Percentiles rank a stretch among this genome's conserved stretches.
Conservation (phyloP, 1,284 basidiomycete genomes). For the Pascua sp. region DNA sequence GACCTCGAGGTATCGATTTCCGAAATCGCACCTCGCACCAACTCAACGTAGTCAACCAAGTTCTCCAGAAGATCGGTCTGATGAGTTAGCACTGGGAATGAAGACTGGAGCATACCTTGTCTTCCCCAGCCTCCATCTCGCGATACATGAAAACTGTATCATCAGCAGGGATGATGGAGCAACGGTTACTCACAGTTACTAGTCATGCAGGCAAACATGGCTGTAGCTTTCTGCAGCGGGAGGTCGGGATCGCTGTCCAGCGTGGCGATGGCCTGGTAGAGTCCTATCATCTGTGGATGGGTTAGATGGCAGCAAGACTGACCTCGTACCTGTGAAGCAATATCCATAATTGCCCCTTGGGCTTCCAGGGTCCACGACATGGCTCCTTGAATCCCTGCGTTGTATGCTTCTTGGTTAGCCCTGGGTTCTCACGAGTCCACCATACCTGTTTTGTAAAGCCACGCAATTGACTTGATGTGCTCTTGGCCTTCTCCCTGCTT, state of each 20-base stretch:
- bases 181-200: slow-evolving; percentile 3
- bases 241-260: slow-evolving; percentile 13
- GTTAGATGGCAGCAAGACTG: neutral
- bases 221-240: slow-evolving; percentile 1
- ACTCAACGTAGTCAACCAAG: slow-evolving; percentile 1
- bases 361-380: neutral
- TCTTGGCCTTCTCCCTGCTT: neutral
- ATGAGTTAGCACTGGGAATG: neutral
- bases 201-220: slow-evolving; percentile 7
- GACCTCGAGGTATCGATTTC: neutral
- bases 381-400: slow-evolving; percentile 4
- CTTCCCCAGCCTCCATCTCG: slow-evolving; percentile 4
- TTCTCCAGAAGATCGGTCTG: neutral
- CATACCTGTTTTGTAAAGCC: slow-evolving; percentile 17
- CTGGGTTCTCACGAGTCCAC: no score
- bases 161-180: neutral
- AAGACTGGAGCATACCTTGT: neutral
- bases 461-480: slow-evolving; percentile 11
- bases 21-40: neutral
- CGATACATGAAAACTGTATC: slow-evolving; percentile 6
- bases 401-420: slow-evolving; percentile 6
- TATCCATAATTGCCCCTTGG: slow-evolving; percentile 5
- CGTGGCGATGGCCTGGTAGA: neutral
- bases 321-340: neutral
- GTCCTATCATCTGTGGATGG: slow-evolving; percentile 3